Base-by-base conservation (phyloP, 2,329 filamentous ascomycete genomes). In the Diaporthe longicolla region DNA sequence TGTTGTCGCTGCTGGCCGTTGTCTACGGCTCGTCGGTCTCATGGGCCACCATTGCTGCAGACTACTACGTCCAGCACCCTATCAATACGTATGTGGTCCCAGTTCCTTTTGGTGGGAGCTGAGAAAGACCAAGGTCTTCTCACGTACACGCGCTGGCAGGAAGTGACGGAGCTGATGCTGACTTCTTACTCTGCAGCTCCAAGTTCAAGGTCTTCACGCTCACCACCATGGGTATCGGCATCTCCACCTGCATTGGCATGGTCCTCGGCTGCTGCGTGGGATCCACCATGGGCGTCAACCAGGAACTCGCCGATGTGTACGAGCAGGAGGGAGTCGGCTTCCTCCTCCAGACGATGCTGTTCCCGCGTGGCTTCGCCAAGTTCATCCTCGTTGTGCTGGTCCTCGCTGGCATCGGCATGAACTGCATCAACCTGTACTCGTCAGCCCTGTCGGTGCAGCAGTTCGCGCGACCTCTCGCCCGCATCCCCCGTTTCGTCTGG, bases 231-330 rank as follows among this genome's bases (percentile, higher is more conserved):
- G 87, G 86, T 24, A 86, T 88, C 76, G 78, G 78, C 15, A 80
- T 88, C 17, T 86, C 86, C 0, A 88, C 86, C 0, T 85, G 83
- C 50, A 83, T 89, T 72, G 85, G 85, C 65, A 86, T 87, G 85
- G 75, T 86, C 3, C 80, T 85, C 0, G 86, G 86, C 37, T 83
- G 82, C 66, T 83, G 85, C 63, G 83, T 84, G 52, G 82, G 83
- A n/a, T 85, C 83, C 0, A 81, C 84, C 2, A 80, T 87, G 58
- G 83, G 83, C 63, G 82, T 81, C 58, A 79, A 82, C 32, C 78
- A 81, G 17, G 82, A 82, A 52, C 87, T 84, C 84, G 75, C 75
- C 9, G 80, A 77, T 45, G 78, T 80, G 1, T 86, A 73, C n/a
- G 61, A 86, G 73, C 77, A 83, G 24, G 71, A 82, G 1, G 85